Base-by-base conservation (phyloP, 306 rosid species). In the Geum urbanum region DNA sequence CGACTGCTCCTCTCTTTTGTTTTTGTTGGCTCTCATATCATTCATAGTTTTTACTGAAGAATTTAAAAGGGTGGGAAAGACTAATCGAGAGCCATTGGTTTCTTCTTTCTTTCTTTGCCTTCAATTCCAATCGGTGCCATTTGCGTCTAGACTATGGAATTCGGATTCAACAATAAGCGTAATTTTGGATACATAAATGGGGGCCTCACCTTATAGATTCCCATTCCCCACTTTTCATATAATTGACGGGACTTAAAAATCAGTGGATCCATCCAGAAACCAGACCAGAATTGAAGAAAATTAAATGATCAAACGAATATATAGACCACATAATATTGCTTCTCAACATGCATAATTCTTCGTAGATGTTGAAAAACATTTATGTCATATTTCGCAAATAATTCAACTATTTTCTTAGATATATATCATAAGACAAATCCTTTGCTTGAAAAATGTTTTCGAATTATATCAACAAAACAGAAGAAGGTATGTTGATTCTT, bases 31-130 rank as follows among this genome's bases (percentile, higher is more conserved):
- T 27, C 32, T 27, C 32, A 2, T 27, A 27, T 27, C 32, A 27
- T 27, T 27, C 32, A 27, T 27, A 27, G 32, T 27, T 27, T 27
- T 27, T 27, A 27, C 62, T 10, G 24, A 53, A 9, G 32, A 19
- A 18, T 27, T 27, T 27, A 27, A 27, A 19, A 8, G 11, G 12
- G 57, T n/a, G 27, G 9, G 13, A 46, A 27, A 53, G 58, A 10
- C 13, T 12, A 41, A 14, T 8, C 15, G 22, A 24, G 70, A 62
- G 55, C 78, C 82, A 61, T 52, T 44, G 75, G 53, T 72, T 79
- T 69, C 32, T 27, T 27, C 32, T 27, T n/a, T 2, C 56, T 66
- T 14, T 22, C 48, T 41, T 67, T 57, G 32, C 19, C 40, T 14
- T n/a, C 6, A 22, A 20, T 52, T 9, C 16, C 44, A 16, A 53